Base-by-base conservation (phyloP, 1,139 yeast species). In the Hemisphaericaspora subhashii region DNA sequence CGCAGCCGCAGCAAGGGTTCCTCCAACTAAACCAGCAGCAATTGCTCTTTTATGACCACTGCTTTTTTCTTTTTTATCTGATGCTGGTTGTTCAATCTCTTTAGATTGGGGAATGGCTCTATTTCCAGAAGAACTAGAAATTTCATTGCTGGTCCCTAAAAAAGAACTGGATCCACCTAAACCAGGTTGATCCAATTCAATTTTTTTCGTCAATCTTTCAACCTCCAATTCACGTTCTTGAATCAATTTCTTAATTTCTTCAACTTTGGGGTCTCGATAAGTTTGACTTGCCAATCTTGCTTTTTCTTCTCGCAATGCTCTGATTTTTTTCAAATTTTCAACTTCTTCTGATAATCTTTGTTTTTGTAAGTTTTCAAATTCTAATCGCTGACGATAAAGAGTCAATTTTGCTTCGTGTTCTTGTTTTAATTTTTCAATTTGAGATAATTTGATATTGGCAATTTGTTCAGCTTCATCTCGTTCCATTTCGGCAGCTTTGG, bases 291-390 rank as follows among this genome's bases (percentile, higher is more conserved):
- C 52, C 43, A 66, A 60, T 43, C 60, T 57, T 4, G 60, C 60
- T 47, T 63, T 66, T 43, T 67, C 71, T 52, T 64, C 72, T 50
- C 70, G 62, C 47, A 67, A 63, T 36, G 60, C 58, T 43, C 62
- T 57, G 42, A 67, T 65, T 41, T 65, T 64, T 48, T 63, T 64
- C 58, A 66, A 62, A 47, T 66, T 64, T 31, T 57, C 68, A 42
- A 66, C 69, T 49, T 67, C 73, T 42, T 64, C 71, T 39, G 59
- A 43, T 35, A 66, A 55, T 46, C 72, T 59, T 20, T 53, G 45
- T 46, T 62, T 66, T 52, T 66, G 68, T 37, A 63, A 50, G 40
- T 62, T 68, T 51, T 67, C 73, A 37, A 60, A 62, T 34, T 60
- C 66, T 39, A 64, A 55, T 43, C 63, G 57, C 37, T 62, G 55